phyloP scores from a whole-genome alignment of 2,329 filamentous ascomycete genomes.

The Fusarium vanettenii region DNA sequence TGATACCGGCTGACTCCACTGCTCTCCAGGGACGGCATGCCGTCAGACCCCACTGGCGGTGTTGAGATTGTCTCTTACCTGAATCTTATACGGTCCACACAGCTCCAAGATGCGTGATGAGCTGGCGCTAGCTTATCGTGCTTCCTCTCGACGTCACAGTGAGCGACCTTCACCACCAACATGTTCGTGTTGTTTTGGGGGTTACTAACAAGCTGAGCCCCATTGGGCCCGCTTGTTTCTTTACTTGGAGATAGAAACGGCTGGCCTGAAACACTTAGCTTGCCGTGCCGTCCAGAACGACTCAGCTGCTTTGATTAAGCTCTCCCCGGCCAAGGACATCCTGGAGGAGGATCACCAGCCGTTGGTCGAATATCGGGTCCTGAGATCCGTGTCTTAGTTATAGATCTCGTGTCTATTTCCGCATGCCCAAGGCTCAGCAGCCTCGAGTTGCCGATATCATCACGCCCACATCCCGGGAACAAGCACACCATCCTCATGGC shows the following conservation, averaged over 20 bases:
- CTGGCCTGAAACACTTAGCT: constrained; percentile 14
- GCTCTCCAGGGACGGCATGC: background rate
- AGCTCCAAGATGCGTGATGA: constrained; percentile 22
- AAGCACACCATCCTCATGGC: constrained; percentile 4
- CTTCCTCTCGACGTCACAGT: constrained; percentile 6
- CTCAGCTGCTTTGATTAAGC: background rate
- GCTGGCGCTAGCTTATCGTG: constrained; percentile 29
- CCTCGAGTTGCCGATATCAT: background rate
- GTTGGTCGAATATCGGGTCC: background rate
- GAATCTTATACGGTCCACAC: constrained; percentile 21
- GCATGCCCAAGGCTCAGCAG: constrained; percentile 11
- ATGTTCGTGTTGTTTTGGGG: constrained; percentile 31
- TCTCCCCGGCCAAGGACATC: constrained; percentile 10
- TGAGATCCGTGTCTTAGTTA: background rate
- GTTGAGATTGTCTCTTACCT: constrained; percentile 10
- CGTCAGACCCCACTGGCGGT: constrained; percentile 7
- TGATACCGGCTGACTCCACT: constrained; percentile 4
- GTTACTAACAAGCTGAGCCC: constrained; percentile 6
- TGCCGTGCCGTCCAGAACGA: constrained; percentile 1
- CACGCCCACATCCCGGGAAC: constrained; percentile 6
- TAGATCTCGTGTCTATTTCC: constrained; percentile 22
- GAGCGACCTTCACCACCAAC: constrained; percentile 11
- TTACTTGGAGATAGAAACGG: constrained; percentile 18
- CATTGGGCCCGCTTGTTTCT: constrained; percentile 25
- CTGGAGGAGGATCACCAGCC: background rate